These are phyloP conservation scores for Claviceps sp. DNA, from an alignment of 2,329 filamentous ascomycete genomes.

Conservation along the genomic window DNA sequence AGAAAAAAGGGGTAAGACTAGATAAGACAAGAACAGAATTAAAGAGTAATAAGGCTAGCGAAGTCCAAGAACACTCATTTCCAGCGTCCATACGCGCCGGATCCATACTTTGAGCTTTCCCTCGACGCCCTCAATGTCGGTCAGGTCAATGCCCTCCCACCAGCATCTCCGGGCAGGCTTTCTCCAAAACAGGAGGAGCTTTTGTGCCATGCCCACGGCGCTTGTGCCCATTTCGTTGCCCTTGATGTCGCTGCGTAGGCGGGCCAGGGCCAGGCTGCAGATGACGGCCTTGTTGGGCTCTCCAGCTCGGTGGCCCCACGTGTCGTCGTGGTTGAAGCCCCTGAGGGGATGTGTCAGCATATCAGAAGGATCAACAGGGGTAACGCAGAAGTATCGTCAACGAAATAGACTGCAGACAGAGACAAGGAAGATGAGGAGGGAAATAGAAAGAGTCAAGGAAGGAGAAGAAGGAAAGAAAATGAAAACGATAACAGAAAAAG, in stretches of 20 bases:
- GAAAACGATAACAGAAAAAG: neutral
- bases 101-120: slow-evolving; percentile 97
- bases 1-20: neutral
- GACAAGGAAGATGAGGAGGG: neutral
- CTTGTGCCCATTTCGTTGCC: slow-evolving; percentile 62
- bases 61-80: slow-evolving; percentile 90
- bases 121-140: slow-evolving; percentile 78
- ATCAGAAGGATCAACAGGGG: neutral
- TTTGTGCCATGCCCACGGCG: slow-evolving; percentile 95
- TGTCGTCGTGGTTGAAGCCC: slow-evolving; percentile 91
- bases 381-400: no score
- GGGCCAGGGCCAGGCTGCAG: slow-evolving; percentile 85
- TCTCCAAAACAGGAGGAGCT: slow-evolving; percentile 92
- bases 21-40: neutral
- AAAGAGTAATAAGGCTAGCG: slow-evolving; percentile 32
- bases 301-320: slow-evolving; percentile 91
- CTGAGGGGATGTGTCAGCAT: slow-evolving; percentile 29
- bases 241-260: slow-evolving; percentile 82
- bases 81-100: slow-evolving; percentile 90
- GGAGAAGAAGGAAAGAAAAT: neutral
- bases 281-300: slow-evolving; percentile 98
- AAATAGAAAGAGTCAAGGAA: neutral
- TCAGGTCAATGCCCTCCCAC: slow-evolving; percentile 95
- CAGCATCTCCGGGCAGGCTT: slow-evolving; percentile 94
- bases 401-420: no score